Conservation (phyloP, 768 basidiomycete species). For the Xanthoconium purpureum region DNA sequence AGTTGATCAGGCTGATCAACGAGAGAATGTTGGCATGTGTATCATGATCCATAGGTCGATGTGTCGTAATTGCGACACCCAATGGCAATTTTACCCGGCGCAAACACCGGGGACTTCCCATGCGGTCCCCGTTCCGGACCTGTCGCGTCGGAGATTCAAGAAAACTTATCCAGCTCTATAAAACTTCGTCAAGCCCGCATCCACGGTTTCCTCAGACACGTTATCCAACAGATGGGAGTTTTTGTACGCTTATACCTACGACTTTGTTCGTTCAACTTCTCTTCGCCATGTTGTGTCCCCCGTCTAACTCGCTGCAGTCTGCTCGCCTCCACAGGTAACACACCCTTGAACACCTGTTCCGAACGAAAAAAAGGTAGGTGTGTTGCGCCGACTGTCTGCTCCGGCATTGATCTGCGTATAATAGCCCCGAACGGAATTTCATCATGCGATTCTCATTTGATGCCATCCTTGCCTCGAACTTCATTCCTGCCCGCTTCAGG, state of each 20-base stretch:
- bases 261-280: conserved; percentile 22
- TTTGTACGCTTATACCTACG: conserved; percentile 29
- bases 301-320: conserved; percentile 20
- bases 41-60: conserved; percentile 3
- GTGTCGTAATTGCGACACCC: conserved; percentile 4
- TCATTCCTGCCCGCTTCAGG: conserved; percentile 25
- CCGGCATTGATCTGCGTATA: conserved; percentile 2
- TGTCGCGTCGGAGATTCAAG: conserved; percentile 28
- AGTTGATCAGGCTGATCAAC: conserved; percentile 7
- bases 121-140: conserved; percentile 19
- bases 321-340: conserved; percentile 27
- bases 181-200: conserved; percentile 3
- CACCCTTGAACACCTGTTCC: conserved; percentile 25
- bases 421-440: conserved; percentile 9
- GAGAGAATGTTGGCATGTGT: neutral
- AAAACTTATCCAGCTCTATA: conserved; percentile 17
- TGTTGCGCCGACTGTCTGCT: neutral
- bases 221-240: conserved; percentile 35
- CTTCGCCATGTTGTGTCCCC: neutral
- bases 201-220: conserved; percentile 14
- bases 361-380: conserved; percentile 15
- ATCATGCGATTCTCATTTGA: conserved; percentile 23
- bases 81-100: conserved; percentile 22
- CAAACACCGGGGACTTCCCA: neutral
- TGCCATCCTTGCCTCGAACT: conserved; percentile 18